phyloP scores from a whole-genome alignment of 23 red algal genomes.

The Chondrus crispus region DNA sequence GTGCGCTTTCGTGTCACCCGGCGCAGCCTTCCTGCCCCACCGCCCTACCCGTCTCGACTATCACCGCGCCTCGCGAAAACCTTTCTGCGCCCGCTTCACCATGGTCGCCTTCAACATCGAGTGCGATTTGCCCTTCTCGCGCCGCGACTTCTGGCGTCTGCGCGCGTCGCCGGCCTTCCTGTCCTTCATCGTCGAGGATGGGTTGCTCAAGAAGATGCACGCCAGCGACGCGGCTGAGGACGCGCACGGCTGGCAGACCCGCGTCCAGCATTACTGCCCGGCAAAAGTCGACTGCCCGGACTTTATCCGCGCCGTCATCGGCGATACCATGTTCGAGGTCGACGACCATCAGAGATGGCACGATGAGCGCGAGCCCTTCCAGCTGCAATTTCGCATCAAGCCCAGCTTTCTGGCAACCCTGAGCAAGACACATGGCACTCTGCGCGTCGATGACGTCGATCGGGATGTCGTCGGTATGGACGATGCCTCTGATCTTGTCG shows the following conservation, averaged over 20 bases:
- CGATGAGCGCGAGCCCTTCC: neutral
- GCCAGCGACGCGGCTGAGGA: slow-evolving; percentile 24
- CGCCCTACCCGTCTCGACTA: neutral
- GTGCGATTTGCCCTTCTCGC: slow-evolving; percentile 40
- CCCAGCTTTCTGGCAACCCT: slow-evolving; percentile 57
- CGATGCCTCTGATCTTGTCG: neutral
- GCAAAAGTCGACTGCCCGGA: slow-evolving; percentile 56
- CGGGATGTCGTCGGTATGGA: neutral
- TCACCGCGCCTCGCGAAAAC: neutral
- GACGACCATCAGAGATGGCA: slow-evolving; percentile 64
- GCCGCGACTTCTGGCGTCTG: slow-evolving; percentile 60
- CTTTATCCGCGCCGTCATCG: slow-evolving; percentile 53
- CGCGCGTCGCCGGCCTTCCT: slow-evolving; percentile 62
- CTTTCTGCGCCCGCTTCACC: neutral
- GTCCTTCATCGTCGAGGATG: slow-evolving; percentile 45
- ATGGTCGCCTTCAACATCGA: slow-evolving; percentile 62
- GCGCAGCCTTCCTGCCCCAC: neutral
- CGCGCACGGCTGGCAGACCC: slow-evolving; percentile 26
- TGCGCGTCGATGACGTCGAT: slow-evolving; percentile 12
- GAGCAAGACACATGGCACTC: slow-evolving; percentile 31
- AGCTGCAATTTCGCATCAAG: slow-evolving; percentile 52
- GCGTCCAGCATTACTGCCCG: slow-evolving; percentile 54
- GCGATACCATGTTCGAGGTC: slow-evolving; percentile 66
- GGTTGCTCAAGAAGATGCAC: slow-evolving; percentile 48
- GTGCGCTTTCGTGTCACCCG: neutral